Percentiles rank a stretch among this genome's conserved stretches.
phyloP scores from a whole-genome alignment of 2,329 filamentous ascomycete genomes.

The Aspergillus sp. region DNA sequence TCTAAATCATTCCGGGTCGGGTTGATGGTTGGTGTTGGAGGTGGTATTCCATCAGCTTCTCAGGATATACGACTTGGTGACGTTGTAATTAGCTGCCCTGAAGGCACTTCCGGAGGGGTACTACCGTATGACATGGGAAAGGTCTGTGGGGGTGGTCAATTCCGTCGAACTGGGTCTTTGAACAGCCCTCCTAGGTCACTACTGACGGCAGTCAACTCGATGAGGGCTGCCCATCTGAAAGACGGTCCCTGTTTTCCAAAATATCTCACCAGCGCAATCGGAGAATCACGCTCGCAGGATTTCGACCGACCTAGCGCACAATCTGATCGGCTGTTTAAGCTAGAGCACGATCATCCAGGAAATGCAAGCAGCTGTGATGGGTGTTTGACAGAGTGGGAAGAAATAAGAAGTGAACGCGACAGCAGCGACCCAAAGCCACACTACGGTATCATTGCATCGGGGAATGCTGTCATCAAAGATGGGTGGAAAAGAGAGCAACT shows the following conservation, averaged over 20 bases:
- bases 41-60: slow-evolving; percentile 17
- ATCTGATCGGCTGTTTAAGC: slow-evolving; percentile 9
- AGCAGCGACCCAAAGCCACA: slow-evolving; percentile 2
- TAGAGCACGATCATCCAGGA: no score
- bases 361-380: slow-evolving; percentile 3
- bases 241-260: no score
- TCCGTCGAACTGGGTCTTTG: no score
- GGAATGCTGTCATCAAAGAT: slow-evolving; percentile 10
- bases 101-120: no score
- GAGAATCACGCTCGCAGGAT: slow-evolving; percentile 2
- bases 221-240: no score
- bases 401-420: slow-evolving; percentile 5
- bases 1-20: slow-evolving; percentile 11
- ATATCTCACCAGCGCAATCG: slow-evolving; percentile 7
- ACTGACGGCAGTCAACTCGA: no score
- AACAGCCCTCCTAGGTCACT: no score
- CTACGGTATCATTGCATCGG: slow-evolving; percentile 16
- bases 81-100: no score
- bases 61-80: slow-evolving; percentile 26
- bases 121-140: no score
- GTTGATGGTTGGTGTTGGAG: slow-evolving; percentile 19
- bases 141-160: no score
- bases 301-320: slow-evolving; percentile 5
- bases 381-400: slow-evolving; percentile 8
- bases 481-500: slow-evolving; percentile 7